These are phyloP conservation scores for Hyaloraphidium curvatum DNA, from an alignment of 192 early-diverging fungal species.

Conservation along the genomic window DNA sequence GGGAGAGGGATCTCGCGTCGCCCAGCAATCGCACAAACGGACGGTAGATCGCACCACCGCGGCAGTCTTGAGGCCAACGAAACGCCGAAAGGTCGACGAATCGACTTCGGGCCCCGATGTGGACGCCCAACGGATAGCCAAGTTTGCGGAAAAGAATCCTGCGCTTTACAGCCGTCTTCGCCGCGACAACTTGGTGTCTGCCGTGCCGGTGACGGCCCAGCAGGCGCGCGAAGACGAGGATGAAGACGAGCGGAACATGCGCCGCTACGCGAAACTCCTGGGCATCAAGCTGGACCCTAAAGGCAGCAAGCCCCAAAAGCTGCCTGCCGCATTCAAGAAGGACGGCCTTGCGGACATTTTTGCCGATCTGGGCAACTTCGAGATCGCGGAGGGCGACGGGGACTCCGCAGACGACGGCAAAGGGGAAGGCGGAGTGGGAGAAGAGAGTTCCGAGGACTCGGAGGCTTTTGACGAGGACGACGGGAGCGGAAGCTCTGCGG, in stretches of 20 bases:
- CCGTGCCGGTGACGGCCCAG: slow-evolving; percentile 13
- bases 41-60: too few species aligned
- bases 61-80: too few species aligned
- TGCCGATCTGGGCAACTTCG: neutral
- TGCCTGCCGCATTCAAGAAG: slow-evolving; percentile 14
- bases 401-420: slow-evolving; percentile 8
- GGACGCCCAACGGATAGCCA: slow-evolving; percentile 17
- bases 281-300: slow-evolving; percentile 19
- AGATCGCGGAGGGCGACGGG: neutral
- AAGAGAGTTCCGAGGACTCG: slow-evolving; percentile 2
- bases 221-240: slow-evolving; percentile 11
- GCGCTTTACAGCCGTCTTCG: slow-evolving; percentile 24
- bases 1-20: too few species aligned
- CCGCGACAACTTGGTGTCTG: slow-evolving; percentile 18
- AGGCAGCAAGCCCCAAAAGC: slow-evolving; percentile 17
- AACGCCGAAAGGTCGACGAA: too few species aligned
- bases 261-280: slow-evolving; percentile 21
- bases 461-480: slow-evolving; percentile 7
- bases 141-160: slow-evolving; percentile 29
- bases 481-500: neutral
- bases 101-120: too few species aligned
- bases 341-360: slow-evolving; percentile 16
- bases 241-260: slow-evolving; percentile 24
- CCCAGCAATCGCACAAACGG: slow-evolving; percentile 2
- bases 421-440: neutral